phyloP scores from a whole-genome alignment of 2,329 filamentous ascomycete species.

The Arthrinium puccinioides region DNA sequence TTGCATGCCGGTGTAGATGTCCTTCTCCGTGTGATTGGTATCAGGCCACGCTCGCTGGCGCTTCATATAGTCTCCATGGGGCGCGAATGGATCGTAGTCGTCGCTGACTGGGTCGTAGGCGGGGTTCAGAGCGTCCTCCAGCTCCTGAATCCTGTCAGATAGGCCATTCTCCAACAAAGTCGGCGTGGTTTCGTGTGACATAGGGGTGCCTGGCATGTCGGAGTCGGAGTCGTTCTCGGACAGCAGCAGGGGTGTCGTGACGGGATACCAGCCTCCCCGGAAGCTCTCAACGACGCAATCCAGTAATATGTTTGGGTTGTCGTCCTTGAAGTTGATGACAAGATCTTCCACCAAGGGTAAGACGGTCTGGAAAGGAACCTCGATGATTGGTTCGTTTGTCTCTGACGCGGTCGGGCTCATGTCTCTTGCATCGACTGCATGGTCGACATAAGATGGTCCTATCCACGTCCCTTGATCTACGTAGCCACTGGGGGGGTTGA shows the following conservation, averaged over 20 bases:
- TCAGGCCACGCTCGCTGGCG: slow-evolving; percentile 1
- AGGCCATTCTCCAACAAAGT: too few species aligned
- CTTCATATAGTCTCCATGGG: slow-evolving; percentile 14
- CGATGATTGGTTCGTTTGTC: slow-evolving; percentile 7
- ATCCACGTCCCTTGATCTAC: slow-evolving; percentile 12
- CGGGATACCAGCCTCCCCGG: not conserved
- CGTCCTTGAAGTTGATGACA: slow-evolving; percentile 42
- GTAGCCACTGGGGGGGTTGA: slow-evolving; percentile 14
- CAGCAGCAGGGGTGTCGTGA: not conserved
- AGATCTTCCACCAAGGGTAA: slow-evolving; percentile 49
- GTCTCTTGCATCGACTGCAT: slow-evolving; percentile 29
- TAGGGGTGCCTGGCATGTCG: too few species aligned
- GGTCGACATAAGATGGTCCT: slow-evolving; percentile 26
- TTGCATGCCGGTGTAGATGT: too few species aligned
- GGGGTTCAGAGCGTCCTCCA: too few species aligned
- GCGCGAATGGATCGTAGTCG: slow-evolving; percentile 38
- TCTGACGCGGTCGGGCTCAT: slow-evolving; percentile 4
- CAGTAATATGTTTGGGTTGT: not conserved
- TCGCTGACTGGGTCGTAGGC: not conserved
- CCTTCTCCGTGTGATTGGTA: too few species aligned
- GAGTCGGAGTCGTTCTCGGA: too few species aligned
- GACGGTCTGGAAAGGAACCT: slow-evolving; percentile 31
- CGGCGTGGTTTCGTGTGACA: too few species aligned
- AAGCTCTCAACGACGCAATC: not conserved
- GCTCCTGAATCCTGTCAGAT: too few species aligned